Conservation (phyloP, 306 rosid species). For the Pyrus betulifolia region DNA sequence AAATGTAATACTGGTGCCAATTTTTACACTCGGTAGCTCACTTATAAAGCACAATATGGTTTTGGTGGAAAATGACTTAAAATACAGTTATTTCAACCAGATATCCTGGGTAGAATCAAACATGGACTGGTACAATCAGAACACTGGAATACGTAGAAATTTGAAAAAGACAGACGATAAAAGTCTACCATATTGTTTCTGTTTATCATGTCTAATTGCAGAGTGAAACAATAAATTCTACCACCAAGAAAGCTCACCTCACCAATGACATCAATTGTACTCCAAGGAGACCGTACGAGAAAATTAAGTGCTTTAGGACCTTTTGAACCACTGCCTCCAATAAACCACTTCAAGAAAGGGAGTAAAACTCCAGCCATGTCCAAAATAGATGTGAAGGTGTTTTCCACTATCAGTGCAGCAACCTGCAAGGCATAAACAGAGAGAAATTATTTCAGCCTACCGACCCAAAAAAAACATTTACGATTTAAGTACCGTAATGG, state of each 20-base stretch:
- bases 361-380: slow-evolving; percentile 98
- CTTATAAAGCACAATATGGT: background rate
- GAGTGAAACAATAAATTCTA: slow-evolving; percentile 7
- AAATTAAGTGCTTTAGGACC: slow-evolving; percentile 80
- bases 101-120: background rate
- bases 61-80: background rate
- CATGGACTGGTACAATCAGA: background rate
- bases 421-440: slow-evolving; percentile 48
- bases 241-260: slow-evolving; percentile 45
- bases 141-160: background rate
- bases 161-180: background rate
- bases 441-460: background rate
- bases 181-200: background rate
- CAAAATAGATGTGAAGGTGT: slow-evolving; percentile 93
- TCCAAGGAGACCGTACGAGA: slow-evolving; percentile 96
- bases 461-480: background rate
- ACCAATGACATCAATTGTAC: slow-evolving; percentile 75
- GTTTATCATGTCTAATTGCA: background rate
- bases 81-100: background rate
- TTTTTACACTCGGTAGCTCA: background rate
- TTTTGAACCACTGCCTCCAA: slow-evolving; percentile 73
- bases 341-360: slow-evolving; percentile 92
- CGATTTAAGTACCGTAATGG: background rate
- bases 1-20: background rate
- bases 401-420: slow-evolving; percentile 83